These are phyloP conservation scores for Diaporthe vaccinii DNA, from an alignment of 2,329 filamentous ascomycete genomes.

Conservation along the genomic window DNA sequence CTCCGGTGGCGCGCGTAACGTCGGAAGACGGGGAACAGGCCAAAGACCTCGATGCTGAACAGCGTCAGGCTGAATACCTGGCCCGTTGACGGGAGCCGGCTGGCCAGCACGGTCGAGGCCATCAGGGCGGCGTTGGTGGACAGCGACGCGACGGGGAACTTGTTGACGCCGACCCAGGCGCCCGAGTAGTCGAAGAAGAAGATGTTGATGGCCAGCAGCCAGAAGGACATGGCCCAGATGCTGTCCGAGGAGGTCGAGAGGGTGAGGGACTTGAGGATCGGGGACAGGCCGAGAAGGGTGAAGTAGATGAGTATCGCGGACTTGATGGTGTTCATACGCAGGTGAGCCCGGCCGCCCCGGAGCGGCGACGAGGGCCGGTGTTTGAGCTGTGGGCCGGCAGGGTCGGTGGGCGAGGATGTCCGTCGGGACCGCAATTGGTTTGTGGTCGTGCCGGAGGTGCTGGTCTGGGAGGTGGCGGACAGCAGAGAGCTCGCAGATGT, in stretches of 20 bases:
- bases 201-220: conserved; percentile 94
- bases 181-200: conserved; percentile 98
- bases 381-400: conserved; percentile 50
- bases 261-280: conserved; percentile 97
- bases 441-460: conserved; percentile 40
- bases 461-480: conserved; percentile 55
- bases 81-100: conserved; percentile 87
- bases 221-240: conserved; percentile 97
- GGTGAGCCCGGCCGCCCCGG: conserved; percentile 59
- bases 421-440: conserved; percentile 47
- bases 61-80: conserved; percentile 96
- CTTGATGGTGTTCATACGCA: conserved; percentile 84
- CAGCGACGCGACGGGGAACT: conserved; percentile 77
- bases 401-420: conserved; percentile 48
- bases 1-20: conserved; percentile 86
- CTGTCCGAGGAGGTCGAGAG: conserved; percentile 91
- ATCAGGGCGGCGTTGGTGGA: conserved; percentile 97
- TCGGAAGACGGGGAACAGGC: conserved; percentile 97
- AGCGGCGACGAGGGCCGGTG: conserved; percentile 51
- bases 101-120: conserved; percentile 94
- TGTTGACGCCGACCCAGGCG: conserved; percentile 65
- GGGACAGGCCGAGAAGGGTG: conserved; percentile 89
- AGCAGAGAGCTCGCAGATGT: conserved; percentile 69
- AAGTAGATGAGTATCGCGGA: conserved; percentile 94
- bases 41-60: conserved; percentile 98